Conservation (phyloP, 2,329 filamentous ascomycete genomes). For the Beauveria bassiana region DNA sequence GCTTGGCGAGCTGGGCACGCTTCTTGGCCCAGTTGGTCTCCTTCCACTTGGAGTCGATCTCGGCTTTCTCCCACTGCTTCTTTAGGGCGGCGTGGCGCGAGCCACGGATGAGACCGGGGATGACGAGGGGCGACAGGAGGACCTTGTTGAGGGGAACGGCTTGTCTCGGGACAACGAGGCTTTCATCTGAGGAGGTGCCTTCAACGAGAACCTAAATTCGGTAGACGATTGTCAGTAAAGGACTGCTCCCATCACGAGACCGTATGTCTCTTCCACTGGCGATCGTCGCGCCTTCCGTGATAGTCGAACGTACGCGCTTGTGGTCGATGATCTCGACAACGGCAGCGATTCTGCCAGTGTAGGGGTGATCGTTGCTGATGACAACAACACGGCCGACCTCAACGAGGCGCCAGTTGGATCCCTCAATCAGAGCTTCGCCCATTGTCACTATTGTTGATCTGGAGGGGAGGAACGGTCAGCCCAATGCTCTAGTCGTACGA, state of each 20-base stretch:
- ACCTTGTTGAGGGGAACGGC: slow-evolving; percentile 71
- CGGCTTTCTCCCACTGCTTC: slow-evolving; percentile 83
- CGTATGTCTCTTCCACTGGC: not conserved
- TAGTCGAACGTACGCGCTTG: slow-evolving; percentile 76
- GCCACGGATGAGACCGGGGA: slow-evolving; percentile 78
- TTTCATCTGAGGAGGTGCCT: slow-evolving; percentile 76
- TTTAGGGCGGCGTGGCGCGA: slow-evolving; percentile 76
- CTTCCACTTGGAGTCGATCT: slow-evolving; percentile 90
- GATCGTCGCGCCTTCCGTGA: not conserved
- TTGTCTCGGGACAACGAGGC: slow-evolving; percentile 79
- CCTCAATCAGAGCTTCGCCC: slow-evolving; percentile 75
- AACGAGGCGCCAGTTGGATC: slow-evolving; percentile 87
- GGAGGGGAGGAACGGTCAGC: slow-evolving; percentile 25
- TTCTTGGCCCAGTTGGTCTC: slow-evolving; percentile 92
- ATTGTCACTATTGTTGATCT: slow-evolving; percentile 58
- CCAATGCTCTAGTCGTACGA: slow-evolving; percentile 16
- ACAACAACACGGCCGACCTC: slow-evolving; percentile 97
- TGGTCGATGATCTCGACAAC: slow-evolving; percentile 99
- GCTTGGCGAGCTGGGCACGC: slow-evolving; percentile 74
- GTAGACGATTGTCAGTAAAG: slow-evolving; percentile 9
- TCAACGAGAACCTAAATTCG: slow-evolving; percentile 78
- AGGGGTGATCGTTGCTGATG: slow-evolving; percentile 72
- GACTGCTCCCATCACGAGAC: not conserved
- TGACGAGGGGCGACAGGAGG: slow-evolving; percentile 83
- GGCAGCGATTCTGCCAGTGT: slow-evolving; percentile 77